Conservation (phyloP, 805 yeast species). For the Myxozyma kluyveri region DNA sequence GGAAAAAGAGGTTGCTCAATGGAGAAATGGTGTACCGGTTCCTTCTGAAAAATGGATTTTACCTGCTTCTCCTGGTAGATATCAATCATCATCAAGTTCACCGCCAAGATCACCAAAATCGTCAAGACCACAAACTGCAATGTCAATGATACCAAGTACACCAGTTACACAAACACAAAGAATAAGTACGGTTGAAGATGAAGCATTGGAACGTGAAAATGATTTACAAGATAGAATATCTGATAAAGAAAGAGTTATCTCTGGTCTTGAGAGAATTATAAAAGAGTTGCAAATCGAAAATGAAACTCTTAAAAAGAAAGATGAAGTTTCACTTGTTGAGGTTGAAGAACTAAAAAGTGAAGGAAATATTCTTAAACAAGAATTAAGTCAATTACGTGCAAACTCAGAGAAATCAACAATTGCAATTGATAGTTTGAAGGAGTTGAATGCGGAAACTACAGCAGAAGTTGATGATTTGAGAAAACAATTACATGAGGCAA, state of each 20-base stretch:
- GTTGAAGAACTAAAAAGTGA: conserved; percentile 6
- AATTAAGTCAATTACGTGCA: conserved; percentile 21
- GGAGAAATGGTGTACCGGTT: conserved; percentile 40
- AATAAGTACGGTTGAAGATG: conserved; percentile 29
- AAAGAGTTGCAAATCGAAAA: conserved; percentile 15
- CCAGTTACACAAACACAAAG: neutral
- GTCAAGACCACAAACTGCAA: conserved; percentile 1
- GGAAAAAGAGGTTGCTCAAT: conserved; percentile 43
- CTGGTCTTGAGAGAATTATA: conserved; percentile 25
- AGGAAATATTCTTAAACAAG: conserved; percentile 9
- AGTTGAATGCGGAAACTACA: conserved; percentile 26
- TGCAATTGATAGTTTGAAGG: conserved; percentile 24
- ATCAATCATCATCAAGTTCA: conserved; percentile 2
- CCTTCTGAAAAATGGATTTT: conserved; percentile 36
- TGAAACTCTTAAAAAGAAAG: conserved; percentile 6
- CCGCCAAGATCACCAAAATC: conserved; percentile 17
- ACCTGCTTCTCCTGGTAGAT: conserved; percentile 15
- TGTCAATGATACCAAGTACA: neutral
- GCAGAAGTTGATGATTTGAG: conserved; percentile 26
- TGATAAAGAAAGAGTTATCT: conserved; percentile 33
- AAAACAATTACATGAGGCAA: conserved; percentile 20
- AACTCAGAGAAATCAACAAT: conserved; percentile 23
- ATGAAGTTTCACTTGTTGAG: conserved; percentile 1
- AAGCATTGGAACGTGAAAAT: conserved; percentile 36
- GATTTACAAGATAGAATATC: conserved; percentile 37